phyloP scores from a whole-genome alignment of 1,139 yeast genomes.

The Pichia sp. region DNA sequence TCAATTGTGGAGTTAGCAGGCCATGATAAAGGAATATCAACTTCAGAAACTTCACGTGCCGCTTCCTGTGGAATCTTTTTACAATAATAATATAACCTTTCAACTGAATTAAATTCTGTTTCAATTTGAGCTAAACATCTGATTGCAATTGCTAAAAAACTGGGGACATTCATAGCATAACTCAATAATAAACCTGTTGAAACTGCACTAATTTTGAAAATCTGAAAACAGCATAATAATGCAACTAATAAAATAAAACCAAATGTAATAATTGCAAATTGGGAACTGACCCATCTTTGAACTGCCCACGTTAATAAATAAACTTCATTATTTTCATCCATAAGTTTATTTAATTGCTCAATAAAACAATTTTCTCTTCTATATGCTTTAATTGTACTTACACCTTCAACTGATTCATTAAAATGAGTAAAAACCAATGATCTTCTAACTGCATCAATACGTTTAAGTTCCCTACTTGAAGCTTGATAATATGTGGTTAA shows the following conservation, averaged over 20 bases:
- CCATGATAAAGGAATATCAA: slow-evolving; percentile 45
- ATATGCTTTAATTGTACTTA: slow-evolving; percentile 58
- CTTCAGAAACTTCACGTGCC: slow-evolving; percentile 44
- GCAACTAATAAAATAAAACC: slow-evolving; percentile 43
- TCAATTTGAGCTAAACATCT: slow-evolving; percentile 46
- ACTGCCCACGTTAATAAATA: slow-evolving; percentile 54
- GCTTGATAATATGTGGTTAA: slow-evolving; percentile 62
- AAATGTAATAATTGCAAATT: slow-evolving; percentile 50
- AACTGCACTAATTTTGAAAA: slow-evolving; percentile 55
- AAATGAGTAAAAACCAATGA: slow-evolving; percentile 74
- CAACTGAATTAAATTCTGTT: slow-evolving; percentile 47
- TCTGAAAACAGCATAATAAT: slow-evolving; percentile 55
- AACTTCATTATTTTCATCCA: slow-evolving; percentile 67
- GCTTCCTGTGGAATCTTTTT: slow-evolving; percentile 58
- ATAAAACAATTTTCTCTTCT: slow-evolving; percentile 41
- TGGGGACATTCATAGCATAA: slow-evolving; percentile 43
- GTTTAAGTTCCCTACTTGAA: slow-evolving; percentile 71
- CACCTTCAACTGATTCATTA: slow-evolving; percentile 68
- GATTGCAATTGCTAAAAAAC: slow-evolving; percentile 40
- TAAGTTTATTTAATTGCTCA: slow-evolving; percentile 39
- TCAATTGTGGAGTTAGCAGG: slow-evolving; percentile 51
- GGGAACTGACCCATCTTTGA: slow-evolving; percentile 75
- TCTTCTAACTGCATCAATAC: slow-evolving; percentile 71
- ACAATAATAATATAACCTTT: slow-evolving; percentile 43
- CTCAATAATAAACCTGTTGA: slow-evolving; percentile 67